These are phyloP conservation scores for Eimeria acervulina DNA, from an alignment of 169 alveolate genomes.

Conservation along the genomic window DNA sequence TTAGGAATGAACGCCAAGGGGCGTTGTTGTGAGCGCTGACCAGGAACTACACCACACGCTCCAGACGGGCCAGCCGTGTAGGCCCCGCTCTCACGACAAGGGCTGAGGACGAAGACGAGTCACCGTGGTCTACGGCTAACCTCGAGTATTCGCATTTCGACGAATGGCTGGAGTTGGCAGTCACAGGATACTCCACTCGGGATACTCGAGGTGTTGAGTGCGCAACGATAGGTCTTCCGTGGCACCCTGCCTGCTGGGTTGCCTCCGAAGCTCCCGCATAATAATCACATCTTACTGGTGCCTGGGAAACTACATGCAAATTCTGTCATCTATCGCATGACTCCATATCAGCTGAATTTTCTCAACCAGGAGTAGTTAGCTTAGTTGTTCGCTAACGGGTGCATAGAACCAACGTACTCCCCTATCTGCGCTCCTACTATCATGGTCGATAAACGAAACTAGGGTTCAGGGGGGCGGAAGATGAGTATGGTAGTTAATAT, in stretches of 20 bases:
- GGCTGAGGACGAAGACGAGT: not conserved
- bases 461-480: not conserved
- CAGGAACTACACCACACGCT: not conserved
- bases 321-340: not conserved
- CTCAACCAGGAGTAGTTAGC: not conserved
- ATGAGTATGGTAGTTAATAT: not conserved
- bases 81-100: not conserved
- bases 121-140: not conserved
- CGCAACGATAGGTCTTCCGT: not conserved
- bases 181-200: not conserved
- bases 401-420: not conserved
- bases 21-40: not conserved
- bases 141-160: not conserved
- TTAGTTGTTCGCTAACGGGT: not conserved
- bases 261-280: not conserved
- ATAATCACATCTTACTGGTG: not conserved
- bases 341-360: not conserved
- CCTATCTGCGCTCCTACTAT: not conserved
- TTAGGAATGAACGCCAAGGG: not conserved
- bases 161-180: not conserved
- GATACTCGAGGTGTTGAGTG: conserved; percentile 5
- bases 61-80: not conserved
- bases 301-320: not conserved
- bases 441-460: not conserved
- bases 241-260: not conserved